phyloP scores from a whole-genome alignment of 169 alveolate species.

The Toxoplasma gondii region DNA sequence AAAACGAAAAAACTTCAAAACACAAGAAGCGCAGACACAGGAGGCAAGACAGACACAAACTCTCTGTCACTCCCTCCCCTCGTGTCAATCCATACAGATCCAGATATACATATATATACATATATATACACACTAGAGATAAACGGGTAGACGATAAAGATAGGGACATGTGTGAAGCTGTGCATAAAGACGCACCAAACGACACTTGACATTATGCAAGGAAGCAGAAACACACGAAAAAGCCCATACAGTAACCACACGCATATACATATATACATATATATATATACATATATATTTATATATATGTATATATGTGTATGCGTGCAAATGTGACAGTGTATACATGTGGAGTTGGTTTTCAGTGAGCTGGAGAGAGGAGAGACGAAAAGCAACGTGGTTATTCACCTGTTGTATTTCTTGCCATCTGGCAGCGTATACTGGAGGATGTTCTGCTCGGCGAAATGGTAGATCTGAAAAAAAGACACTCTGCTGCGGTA shows the following conservation, averaged over 20 bases:
- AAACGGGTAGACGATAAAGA: background rate
- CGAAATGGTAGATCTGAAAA: constrained; percentile 18
- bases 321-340: background rate
- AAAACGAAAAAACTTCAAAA: background rate
- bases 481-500: background rate
- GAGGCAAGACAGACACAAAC: too few relatives aligned
- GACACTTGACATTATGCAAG: too few relatives aligned
- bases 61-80: too few relatives aligned
- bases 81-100: too few relatives aligned
- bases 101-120: background rate
- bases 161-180: background rate
- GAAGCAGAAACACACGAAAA: too few relatives aligned
- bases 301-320: background rate
- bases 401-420: background rate
- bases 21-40: background rate
- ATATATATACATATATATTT: background rate
- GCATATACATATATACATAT: constrained; percentile 5
- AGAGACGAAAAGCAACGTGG: background rate
- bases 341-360: background rate
- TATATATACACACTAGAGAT: background rate
- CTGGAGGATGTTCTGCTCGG: constrained; percentile 6
- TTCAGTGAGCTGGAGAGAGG: background rate
- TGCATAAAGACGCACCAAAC: too few relatives aligned
- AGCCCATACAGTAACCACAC: too few relatives aligned
- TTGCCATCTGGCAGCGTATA: constrained; percentile 3